Percentiles rank a stretch among this genome's conserved stretches.
phyloP scores from a whole-genome alignment of 2,329 filamentous ascomycete species.

The Spiromastix sp. region DNA sequence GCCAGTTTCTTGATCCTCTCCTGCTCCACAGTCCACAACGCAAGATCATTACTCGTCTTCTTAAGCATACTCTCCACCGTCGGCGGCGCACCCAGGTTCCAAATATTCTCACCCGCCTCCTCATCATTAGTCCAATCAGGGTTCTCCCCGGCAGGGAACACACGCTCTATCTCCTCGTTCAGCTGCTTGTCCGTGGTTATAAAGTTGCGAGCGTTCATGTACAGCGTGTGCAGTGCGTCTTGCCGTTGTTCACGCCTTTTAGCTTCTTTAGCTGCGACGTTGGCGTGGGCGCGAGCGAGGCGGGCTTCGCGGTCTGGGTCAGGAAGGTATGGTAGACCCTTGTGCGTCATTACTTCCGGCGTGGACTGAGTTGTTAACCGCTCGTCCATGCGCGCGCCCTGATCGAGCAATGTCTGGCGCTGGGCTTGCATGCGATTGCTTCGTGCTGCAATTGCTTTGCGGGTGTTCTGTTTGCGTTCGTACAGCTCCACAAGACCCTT shows the following conservation, averaged over 20 bases:
- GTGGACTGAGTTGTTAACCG: conserved; percentile 62
- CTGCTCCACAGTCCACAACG: conserved; percentile 37
- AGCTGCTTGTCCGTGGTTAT: conserved; percentile 76
- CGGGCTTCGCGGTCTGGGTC: conserved; percentile 54
- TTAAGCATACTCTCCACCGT: conserved; percentile 24
- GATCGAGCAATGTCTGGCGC: conserved; percentile 43
- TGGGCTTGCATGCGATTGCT: conserved; percentile 41
- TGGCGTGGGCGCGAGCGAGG: conserved; percentile 32
- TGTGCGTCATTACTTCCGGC: conserved; percentile 38
- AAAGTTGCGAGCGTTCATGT: conserved; percentile 78
- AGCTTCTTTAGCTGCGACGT: conserved; percentile 34
- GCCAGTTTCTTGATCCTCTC: conserved; percentile 54
- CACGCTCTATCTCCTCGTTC: conserved; percentile 57
- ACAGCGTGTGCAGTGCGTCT: conserved; percentile 72
- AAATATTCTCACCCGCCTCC: conserved; percentile 37
- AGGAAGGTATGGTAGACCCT: conserved; percentile 42
- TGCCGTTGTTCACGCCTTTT: conserved; percentile 50
- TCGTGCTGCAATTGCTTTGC: conserved; percentile 25
- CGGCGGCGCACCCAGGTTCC: conserved; percentile 40
- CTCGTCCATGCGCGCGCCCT: conserved; percentile 66
- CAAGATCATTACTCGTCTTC: conserved; percentile 21
- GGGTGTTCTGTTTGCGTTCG: conserved; percentile 46
- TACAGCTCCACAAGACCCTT: conserved; percentile 62
- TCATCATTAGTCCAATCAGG: conserved; percentile 33
- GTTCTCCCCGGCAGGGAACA: conserved; percentile 57